Evolutionary conservation across 2,329 filamentous ascomycete species (phyloP), one percentile per base, ranked within the genome.

Genomic region (Podosphaera aphanis): DNA sequence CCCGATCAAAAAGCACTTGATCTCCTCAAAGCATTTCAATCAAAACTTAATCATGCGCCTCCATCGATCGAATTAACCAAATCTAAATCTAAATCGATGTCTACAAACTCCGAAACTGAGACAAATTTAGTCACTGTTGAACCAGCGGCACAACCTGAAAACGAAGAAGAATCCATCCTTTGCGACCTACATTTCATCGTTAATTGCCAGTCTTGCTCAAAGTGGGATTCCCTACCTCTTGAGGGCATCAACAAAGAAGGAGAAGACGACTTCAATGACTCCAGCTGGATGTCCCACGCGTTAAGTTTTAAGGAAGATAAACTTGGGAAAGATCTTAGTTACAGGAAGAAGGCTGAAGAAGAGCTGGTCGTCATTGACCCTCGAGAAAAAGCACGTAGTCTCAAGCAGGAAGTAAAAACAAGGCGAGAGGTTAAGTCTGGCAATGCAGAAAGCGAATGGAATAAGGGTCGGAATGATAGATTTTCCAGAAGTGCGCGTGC

Each of bases 111-210:
- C 11, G 11, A 43, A 33, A 5, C 7, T 6, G 5, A 43, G 19
- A 15, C 11, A 3, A 13, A 15, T 20, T 13, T 8, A 11, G 19
- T 33, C 3, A 11, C 29, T 11, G 2, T 15, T 10, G 27, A 43
- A 35, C 18, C 25, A 33, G 20, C 2, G 8, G 15, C 10, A 3
- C 58, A 57, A 27, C 56, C 59, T 2, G 68, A 70, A 16, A 77
- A 78, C 2, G 74, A 80, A 35, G 4, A 25, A 33, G 83, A 92
- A 59, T 77, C 75, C 2, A 70, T 70, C 43, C 68, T 92, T 3
- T 98, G 90, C 58, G 90, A 95, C 60, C 64, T 98, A 31, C 90
- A 98, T 60, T 98, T 95, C 61, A 92, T 98, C 51, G 82, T 81
- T 43, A 83, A 92, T 55, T 98, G 90, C 61, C 84, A 93, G 59